Evolutionary conservation across 2,329 filamentous ascomycete genomes (phyloP).

Genomic region (Talaromyces sp.): DNA sequence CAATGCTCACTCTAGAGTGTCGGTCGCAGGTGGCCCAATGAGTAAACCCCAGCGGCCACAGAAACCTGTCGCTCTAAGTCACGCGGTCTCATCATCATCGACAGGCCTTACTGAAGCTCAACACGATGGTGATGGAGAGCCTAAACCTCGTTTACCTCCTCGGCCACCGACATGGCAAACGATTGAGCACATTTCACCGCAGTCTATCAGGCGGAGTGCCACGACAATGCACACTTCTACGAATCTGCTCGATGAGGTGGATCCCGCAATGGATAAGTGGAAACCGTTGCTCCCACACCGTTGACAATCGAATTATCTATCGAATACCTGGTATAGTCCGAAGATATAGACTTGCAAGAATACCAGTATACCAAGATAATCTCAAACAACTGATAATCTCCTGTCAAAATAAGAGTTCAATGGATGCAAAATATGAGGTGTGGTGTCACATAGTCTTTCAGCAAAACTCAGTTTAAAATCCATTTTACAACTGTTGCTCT

Average conservation of each 20-base stretch:
- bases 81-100: background rate
- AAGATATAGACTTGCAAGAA: background rate
- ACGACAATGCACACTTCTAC: background rate
- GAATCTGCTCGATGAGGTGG: slow-evolving; percentile 12
- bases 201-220: background rate
- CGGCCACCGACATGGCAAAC: slow-evolving; percentile 8
- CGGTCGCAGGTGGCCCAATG: background rate
- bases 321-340: background rate
- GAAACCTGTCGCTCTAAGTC: slow-evolving; percentile 9
- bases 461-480: too few relatives aligned
- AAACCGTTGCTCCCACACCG: slow-evolving; percentile 15
- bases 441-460: too few relatives aligned
- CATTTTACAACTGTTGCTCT: background rate
- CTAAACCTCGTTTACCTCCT: slow-evolving; percentile 16
- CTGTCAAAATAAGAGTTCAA: background rate
- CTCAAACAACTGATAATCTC: background rate
- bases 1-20: background rate
- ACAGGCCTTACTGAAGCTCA: background rate
- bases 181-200: background rate
- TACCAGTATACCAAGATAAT: background rate
- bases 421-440: too few relatives aligned
- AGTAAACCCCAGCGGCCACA: slow-evolving; percentile 1
- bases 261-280: slow-evolving; percentile 14
- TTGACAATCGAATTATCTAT: background rate
- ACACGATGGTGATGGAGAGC: background rate